Evolutionary conservation across 2,329 filamentous ascomycete species (phyloP).

Genomic region (Diaporthe destruens): DNA sequence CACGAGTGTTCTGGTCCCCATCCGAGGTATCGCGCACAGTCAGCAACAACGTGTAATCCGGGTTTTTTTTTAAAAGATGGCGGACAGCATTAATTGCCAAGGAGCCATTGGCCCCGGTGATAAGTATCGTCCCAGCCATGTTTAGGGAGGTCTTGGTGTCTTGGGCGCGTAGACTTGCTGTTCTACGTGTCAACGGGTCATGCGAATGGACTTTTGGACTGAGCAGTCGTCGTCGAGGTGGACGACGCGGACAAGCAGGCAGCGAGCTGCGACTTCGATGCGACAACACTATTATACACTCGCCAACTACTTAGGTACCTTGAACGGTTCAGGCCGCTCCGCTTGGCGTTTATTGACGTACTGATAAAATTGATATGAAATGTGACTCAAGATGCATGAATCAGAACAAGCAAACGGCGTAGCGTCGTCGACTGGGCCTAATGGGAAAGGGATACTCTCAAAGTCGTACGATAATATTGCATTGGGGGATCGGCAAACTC

Average conservation of each 20-base stretch:
- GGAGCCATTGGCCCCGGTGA: slow-evolving; percentile 57
- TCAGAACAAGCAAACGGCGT: not conserved
- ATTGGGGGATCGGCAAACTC: too few relatives aligned
- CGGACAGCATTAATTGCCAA: slow-evolving; percentile 53
- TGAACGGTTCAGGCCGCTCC: too few relatives aligned
- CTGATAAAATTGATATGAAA: too few relatives aligned
- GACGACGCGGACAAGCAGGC: not conserved
- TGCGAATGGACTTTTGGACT: not conserved
- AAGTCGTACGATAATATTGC: not conserved
- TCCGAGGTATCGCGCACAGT: slow-evolving; percentile 51
- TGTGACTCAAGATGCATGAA: too few relatives aligned
- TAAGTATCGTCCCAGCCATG: slow-evolving; percentile 52
- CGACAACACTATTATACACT: not conserved
- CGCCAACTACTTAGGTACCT: too few relatives aligned
- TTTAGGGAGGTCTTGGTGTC: not conserved
- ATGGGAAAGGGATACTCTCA: too few relatives aligned
- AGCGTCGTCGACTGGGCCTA: too few relatives aligned
- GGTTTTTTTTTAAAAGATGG: slow-evolving; percentile 44
- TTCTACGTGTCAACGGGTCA: not conserved
- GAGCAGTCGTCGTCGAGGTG: not conserved
- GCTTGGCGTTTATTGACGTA: too few relatives aligned
- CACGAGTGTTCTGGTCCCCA: slow-evolving; percentile 48
- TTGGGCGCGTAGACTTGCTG: not conserved
- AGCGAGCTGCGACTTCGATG: not conserved
- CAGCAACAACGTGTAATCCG: slow-evolving; percentile 47